Conservation (phyloP, 352 stramenopile species). For the Phytophthora pisi region DNA sequence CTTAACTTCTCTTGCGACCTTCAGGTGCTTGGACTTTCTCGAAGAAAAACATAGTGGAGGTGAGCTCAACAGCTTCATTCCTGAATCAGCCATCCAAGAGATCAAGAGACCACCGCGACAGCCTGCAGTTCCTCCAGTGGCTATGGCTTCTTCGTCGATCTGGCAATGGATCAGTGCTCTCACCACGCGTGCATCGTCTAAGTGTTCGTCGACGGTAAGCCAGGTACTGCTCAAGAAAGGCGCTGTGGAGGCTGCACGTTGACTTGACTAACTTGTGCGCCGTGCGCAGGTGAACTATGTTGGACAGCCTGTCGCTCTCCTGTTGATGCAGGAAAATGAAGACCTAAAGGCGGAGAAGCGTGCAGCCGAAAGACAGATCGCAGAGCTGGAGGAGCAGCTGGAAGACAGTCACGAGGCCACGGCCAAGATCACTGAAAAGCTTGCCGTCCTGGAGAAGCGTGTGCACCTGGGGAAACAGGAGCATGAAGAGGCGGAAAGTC, state of each 20-base stretch:
- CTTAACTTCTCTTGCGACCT: too few species aligned
- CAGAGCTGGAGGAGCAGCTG: slow-evolving; percentile 1
- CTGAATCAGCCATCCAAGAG: not conserved
- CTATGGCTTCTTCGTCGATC: not conserved
- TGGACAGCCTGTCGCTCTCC: not conserved
- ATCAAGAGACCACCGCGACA: not conserved
- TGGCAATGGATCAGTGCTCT: slow-evolving; percentile 3
- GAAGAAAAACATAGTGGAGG: not conserved
- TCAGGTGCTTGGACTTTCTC: slow-evolving; percentile 1
- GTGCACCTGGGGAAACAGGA: not conserved
- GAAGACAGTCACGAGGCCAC: not conserved
- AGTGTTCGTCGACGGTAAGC: not conserved
- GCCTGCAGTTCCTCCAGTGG: not conserved
- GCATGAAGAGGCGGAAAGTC: not conserved
- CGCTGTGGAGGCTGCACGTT: not conserved
- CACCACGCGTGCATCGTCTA: not conserved
- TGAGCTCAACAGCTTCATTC: not conserved
- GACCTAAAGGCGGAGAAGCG: slow-evolving; percentile 2
- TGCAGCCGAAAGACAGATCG: slow-evolving; percentile 2
- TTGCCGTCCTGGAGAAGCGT: not conserved
- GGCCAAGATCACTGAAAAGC: not conserved
- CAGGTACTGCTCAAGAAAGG: not conserved
- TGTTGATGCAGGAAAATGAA: slow-evolving; percentile 2
- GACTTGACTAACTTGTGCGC: not conserved
- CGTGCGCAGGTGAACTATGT: not conserved